These are phyloP conservation scores for Cydonia oblonga DNA, from an alignment of 331 rosid species.

Conservation along the genomic window DNA sequence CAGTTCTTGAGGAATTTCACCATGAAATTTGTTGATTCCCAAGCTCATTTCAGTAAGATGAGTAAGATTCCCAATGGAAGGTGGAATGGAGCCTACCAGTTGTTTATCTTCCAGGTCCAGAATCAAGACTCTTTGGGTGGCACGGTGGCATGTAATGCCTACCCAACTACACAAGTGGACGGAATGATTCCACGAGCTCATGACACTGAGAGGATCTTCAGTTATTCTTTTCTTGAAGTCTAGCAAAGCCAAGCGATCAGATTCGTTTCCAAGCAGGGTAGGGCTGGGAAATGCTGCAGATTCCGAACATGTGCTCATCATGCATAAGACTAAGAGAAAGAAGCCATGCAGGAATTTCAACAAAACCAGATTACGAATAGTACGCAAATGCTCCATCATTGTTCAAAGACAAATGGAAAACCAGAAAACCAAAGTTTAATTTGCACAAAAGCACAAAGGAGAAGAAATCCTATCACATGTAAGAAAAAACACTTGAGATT, in stretches of 20 bases:
- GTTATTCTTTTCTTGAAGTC: conserved; percentile 21
- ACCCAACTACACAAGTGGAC: conserved; percentile 1
- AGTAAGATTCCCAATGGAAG: conserved; percentile 43
- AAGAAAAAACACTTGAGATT: too few relatives aligned
- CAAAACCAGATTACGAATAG: background rate
- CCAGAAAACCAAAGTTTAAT: background rate
- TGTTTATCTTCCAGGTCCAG: conserved; percentile 13
- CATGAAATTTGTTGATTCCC: too few relatives aligned
- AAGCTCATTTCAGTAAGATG: conserved; percentile 24
- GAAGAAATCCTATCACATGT: too few relatives aligned
- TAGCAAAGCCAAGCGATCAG: conserved; percentile 26
- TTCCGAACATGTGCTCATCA: background rate
- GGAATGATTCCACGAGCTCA: conserved; percentile 42
- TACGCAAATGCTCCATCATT: background rate
- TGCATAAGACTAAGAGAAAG: background rate
- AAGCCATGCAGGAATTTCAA: background rate
- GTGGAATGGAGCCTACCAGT: conserved; percentile 23
- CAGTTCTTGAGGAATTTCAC: too few relatives aligned
- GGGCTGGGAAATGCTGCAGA: background rate
- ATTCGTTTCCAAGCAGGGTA: conserved; percentile 16
- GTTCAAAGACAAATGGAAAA: too few relatives aligned
- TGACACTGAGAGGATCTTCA: conserved; percentile 19
- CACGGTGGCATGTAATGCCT: conserved; percentile 19
- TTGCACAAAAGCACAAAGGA: too few relatives aligned
- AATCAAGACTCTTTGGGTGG: conserved; percentile 20